phyloP scores from a whole-genome alignment of 805 yeast genomes.

The Saccharomycopsis malanga region DNA sequence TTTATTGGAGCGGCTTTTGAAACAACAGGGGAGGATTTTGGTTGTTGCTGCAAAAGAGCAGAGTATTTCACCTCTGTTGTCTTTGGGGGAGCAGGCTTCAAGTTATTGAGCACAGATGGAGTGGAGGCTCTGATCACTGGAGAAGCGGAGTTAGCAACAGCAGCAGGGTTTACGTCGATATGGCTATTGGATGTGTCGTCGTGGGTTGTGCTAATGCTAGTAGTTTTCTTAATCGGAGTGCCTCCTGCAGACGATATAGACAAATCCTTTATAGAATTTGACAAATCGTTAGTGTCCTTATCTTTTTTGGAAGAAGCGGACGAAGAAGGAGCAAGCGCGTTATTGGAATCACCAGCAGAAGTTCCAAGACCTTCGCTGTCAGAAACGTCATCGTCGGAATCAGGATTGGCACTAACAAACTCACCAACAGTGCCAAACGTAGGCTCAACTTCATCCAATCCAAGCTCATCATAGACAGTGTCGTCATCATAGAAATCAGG shows the following conservation, averaged over 20 bases:
- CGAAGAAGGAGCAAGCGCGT: neutral
- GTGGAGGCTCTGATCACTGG: conserved; percentile 9
- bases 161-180: conserved; percentile 9
- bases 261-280: conserved; percentile 8
- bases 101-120: conserved; percentile 23
- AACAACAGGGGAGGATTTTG: conserved; percentile 22
- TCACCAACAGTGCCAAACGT: conserved; percentile 21
- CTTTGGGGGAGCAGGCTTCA: conserved; percentile 51
- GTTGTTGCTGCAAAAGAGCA: conserved; percentile 26
- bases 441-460: conserved; percentile 41
- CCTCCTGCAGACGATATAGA: conserved; percentile 5
- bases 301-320: neutral
- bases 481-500: conserved; percentile 93
- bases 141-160: conserved; percentile 3
- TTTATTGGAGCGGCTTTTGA: conserved; percentile 14
- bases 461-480: conserved; percentile 82
- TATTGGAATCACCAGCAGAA: neutral
- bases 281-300: conserved; percentile 2
- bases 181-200: too few relatives aligned
- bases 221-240: conserved; percentile 22
- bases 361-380: neutral
- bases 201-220: too few relatives aligned
- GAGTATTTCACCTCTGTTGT: conserved; percentile 51
- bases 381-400: conserved; percentile 1
- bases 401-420: conserved; percentile 14